Conservation (phyloP, 129 eudicot genomes). For the Smallanthus sonchifolius region DNA sequence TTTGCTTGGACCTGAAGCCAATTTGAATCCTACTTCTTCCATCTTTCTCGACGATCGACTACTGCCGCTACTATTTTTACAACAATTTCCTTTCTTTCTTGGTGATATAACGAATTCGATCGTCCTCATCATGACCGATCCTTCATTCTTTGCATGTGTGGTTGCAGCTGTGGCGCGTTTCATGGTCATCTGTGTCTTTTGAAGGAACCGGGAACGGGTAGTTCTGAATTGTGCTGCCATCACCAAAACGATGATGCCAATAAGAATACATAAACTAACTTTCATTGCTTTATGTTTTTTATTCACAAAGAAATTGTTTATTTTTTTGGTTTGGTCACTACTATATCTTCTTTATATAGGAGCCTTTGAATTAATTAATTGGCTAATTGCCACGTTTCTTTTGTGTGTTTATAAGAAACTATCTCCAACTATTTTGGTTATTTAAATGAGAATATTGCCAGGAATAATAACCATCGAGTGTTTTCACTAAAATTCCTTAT, state of each 20-base stretch:
- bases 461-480: no score
- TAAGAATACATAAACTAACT: neutral
- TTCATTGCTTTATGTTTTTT: neutral
- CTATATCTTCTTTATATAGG: neutral
- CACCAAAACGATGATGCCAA: neutral
- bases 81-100: neutral
- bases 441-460: neutral
- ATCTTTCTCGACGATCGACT: neutral
- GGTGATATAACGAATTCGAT: neutral
- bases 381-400: neutral
- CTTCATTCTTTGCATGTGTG: neutral
- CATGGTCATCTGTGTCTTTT: neutral
- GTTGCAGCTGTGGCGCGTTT: neutral
- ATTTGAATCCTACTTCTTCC: neutral
- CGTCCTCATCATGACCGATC: neutral
- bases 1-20: conserved; percentile 19
- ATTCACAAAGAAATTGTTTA: neutral
- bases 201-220: neutral
- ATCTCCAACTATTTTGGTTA: conserved; percentile 2
- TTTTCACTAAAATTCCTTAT: no score
- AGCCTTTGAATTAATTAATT: neutral
- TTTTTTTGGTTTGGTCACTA: neutral
- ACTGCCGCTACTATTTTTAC: neutral
- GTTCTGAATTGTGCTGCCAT: conserved; percentile 15
- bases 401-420: neutral